Percentiles rank a stretch among this genome's conserved stretches.
These are phyloP conservation scores for Cercospora zeina DNA, from an alignment of 2,329 filamentous ascomycete genomes.

Conservation along the genomic window DNA sequence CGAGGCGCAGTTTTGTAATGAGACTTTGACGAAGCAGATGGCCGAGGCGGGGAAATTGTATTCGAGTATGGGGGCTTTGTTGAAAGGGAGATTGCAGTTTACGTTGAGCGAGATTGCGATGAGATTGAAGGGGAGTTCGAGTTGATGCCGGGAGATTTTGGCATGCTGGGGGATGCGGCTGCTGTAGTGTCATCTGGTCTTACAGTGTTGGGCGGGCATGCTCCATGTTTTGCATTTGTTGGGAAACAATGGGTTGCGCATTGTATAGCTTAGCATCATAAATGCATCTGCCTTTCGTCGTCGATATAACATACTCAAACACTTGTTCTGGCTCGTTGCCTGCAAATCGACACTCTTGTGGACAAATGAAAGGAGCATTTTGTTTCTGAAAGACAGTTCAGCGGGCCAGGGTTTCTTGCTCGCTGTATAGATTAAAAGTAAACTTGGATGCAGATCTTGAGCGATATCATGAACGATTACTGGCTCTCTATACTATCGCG, in stretches of 20 bases:
- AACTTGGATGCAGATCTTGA: neutral
- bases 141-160: slow-evolving; percentile 8
- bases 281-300: neutral
- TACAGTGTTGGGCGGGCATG: neutral
- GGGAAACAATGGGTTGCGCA: neutral
- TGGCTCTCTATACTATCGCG: neutral
- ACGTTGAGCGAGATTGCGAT: slow-evolving; percentile 23
- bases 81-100: slow-evolving; percentile 22
- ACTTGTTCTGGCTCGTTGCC: neutral
- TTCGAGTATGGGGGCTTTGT: slow-evolving; percentile 13
- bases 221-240: neutral
- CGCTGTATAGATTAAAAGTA: neutral
- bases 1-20: slow-evolving; percentile 15
- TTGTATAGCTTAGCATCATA: neutral
- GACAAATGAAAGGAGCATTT: neutral
- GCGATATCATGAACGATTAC: neutral
- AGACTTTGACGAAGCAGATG: slow-evolving; percentile 6
- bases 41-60: slow-evolving; percentile 17
- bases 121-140: slow-evolving; percentile 12
- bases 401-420: too few species aligned
- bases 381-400: neutral
- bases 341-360: neutral
- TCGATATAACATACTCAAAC: neutral
- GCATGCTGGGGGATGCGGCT: neutral
- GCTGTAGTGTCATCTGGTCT: neutral